Evolutionary conservation across 2,329 filamentous ascomycete species (phyloP).

Genomic region (Leptodontidium sp.): DNA sequence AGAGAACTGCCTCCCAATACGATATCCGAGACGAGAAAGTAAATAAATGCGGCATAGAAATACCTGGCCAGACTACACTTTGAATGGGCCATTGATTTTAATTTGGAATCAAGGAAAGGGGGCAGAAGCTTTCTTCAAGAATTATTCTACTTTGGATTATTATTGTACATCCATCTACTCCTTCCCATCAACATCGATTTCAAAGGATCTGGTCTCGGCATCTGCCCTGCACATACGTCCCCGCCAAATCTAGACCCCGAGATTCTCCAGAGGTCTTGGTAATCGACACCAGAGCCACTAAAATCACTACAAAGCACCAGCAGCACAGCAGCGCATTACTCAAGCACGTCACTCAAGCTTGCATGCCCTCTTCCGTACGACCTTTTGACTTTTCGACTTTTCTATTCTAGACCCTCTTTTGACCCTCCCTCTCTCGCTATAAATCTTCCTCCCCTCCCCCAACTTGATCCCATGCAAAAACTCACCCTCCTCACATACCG

Average conservation of each 20-base stretch:
- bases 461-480: conserved; percentile 39
- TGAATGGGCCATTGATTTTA: neutral
- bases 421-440: neutral
- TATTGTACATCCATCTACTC: no score
- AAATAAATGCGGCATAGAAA: neutral
- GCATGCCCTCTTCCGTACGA: neutral
- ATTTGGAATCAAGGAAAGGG: no score
- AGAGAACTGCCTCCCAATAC: conserved; percentile 1
- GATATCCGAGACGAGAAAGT: conserved; percentile 11
- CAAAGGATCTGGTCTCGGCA: neutral
- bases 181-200: no score
- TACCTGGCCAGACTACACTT: neutral
- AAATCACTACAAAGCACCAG: neutral
- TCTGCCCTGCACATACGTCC: neutral
- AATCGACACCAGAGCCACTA: conserved; percentile 11
- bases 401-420: neutral
- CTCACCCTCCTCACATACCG: conserved; percentile 37
- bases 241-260: conserved; percentile 12
- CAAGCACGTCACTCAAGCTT: conserved; percentile 9
- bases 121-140: no score
- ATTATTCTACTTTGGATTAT: no score
- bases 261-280: neutral
- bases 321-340: conserved; percentile 4
- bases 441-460: conserved; percentile 7
- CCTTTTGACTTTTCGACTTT: neutral